These are phyloP conservation scores for Torulaspora delbrueckii DNA, from an alignment of 805 yeast species.

Conservation along the genomic window DNA sequence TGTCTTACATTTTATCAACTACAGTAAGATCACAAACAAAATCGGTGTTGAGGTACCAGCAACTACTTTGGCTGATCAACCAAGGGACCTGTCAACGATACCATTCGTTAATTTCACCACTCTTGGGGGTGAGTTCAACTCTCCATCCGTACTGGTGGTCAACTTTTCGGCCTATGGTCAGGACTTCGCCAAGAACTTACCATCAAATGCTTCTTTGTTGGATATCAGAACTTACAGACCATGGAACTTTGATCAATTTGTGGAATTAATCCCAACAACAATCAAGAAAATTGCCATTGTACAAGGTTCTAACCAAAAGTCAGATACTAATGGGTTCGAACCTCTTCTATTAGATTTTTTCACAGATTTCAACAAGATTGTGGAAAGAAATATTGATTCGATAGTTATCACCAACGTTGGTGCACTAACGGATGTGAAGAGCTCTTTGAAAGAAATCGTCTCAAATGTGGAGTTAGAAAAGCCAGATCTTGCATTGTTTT, in stretches of 20 bases:
- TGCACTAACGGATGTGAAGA: constrained; percentile 21
- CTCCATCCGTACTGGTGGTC: constrained; percentile 51
- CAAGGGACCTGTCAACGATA: constrained; percentile 33
- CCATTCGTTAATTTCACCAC: constrained; percentile 26
- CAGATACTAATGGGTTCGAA: constrained; percentile 46
- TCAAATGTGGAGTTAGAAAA: constrained; percentile 46
- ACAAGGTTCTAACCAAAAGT: constrained; percentile 45
- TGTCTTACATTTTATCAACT: constrained; percentile 64
- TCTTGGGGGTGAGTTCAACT: constrained; percentile 30
- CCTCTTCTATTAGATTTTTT: constrained; percentile 75
- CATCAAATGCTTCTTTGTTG: constrained; percentile 38
- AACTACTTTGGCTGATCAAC: constrained; percentile 17
- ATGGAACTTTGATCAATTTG: constrained; percentile 51
- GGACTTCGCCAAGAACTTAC: constrained; percentile 40
- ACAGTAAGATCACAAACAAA: constrained; percentile 14
- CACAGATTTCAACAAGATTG: constrained; percentile 47
- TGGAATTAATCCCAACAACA: constrained; percentile 48
- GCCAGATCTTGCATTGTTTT: constrained; percentile 59
- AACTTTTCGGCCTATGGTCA: constrained; percentile 56
- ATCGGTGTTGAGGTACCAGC: constrained; percentile 8
- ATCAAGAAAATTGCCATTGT: constrained; percentile 58
- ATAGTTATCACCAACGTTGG: constrained; percentile 51
- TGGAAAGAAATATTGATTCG: constrained; percentile 44
- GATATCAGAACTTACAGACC: constrained; percentile 69
- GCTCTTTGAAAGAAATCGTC: constrained; percentile 45